Conservation (phyloP, 352 stramenopile species). For the Phytophthora hibernalis region DNA sequence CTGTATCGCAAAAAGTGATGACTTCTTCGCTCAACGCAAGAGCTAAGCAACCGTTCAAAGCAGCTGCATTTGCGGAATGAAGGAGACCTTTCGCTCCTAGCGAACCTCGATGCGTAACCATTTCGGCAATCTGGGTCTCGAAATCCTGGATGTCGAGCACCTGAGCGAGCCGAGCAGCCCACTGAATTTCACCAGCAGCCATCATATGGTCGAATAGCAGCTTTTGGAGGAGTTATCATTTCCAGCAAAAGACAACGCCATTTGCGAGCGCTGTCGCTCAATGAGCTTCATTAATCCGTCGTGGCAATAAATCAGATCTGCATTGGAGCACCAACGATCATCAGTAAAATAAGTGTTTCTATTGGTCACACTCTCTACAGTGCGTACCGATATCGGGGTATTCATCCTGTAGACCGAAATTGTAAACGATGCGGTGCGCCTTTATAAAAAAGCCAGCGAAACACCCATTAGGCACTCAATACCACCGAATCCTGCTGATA, state of each 20-base stretch:
- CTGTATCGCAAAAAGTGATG: constrained; percentile 55
- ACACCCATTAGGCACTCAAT: neutral
- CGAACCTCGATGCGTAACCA: constrained; percentile 24
- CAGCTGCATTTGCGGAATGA: constrained; percentile 29
- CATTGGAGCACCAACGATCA: neutral
- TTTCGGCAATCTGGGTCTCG: constrained; percentile 29
- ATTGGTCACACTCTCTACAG: neutral
- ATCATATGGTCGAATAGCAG: constrained; percentile 59
- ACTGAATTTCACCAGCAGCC: constrained; percentile 47
- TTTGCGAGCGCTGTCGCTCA: constrained; percentile 67
- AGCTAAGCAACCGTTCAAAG: constrained; percentile 43
- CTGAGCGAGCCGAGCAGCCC: constrained; percentile 48
- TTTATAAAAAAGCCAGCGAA: constrained; percentile 17
- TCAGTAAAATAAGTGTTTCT: neutral
- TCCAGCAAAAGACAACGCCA: constrained; percentile 75
- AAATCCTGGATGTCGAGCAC: constrained; percentile 55
- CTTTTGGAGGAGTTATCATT: constrained; percentile 57
- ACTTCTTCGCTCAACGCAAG: constrained; percentile 31
- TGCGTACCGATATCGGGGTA: constrained; percentile 67
- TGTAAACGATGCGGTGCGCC: constrained; percentile 70
- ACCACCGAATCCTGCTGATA: neutral
- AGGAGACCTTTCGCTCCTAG: constrained; percentile 19
- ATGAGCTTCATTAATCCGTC: constrained; percentile 72
- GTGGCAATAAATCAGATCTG: constrained; percentile 65
- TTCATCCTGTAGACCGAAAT: constrained; percentile 55